Evolutionary conservation across 2,329 filamentous ascomycete species (phyloP), one percentile per base, ranked within the genome.

Genomic region (Pseudonectria foliicola): DNA sequence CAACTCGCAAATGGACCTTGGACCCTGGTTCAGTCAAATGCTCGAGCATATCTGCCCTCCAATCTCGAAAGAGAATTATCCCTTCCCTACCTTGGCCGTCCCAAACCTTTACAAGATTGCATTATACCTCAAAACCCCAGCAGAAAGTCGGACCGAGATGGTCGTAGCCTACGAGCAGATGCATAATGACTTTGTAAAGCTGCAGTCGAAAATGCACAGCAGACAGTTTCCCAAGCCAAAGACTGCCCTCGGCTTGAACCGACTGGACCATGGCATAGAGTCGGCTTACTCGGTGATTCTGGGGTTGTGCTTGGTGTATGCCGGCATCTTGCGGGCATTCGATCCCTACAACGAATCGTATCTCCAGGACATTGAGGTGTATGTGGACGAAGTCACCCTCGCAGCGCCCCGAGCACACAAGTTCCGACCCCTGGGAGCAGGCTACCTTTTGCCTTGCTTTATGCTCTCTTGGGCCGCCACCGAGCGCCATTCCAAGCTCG

Each of bases 381-480:
- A 49, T 25, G 38, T 46, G 10, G 34, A 48, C n/a, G 52, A 59
- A 23, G 39, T 47, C 3, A 35, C 56, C 7, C 33, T 33, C 8
- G 33, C 56, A 10, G 49, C 48, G 3, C 34, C 50, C 12, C 31
- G 38, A 10, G 48, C 48, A 2, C 18, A 33, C 11, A 26, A 33
- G 10, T 49, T 52, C 29, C 31, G 50, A 7, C 55, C 57, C 5
- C 29, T 58, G 1, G 57, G 51, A 2, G 48, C 55, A 6, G 46
- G 46, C 21, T 50, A 53, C 14, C 44, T 55, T 18, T 49, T 53
- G 5, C 34, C 51, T 2, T 49, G 43, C 10, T 39, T 59, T 3
- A 29, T 53, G 7, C 36, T 50, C 1, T 55, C 48, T 0, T 56
- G 50, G 50, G 43, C 47, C 1, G 39, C 44, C 14, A 45, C 46